Conservation (phyloP, 225 moss, liverwort and hornwort species). For the Rhytidiadelphus loreus region DNA sequence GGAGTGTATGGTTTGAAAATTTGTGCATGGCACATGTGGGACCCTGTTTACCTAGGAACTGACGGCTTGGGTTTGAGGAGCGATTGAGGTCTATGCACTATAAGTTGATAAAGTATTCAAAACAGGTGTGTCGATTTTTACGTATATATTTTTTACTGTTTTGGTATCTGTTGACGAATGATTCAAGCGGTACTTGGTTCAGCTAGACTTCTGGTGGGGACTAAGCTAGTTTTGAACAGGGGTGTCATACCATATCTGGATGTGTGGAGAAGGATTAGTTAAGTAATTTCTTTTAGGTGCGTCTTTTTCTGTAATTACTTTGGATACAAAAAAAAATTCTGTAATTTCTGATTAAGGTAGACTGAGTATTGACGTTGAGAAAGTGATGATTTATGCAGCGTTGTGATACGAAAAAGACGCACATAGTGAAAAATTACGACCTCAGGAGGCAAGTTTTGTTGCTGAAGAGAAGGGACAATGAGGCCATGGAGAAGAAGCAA, state of each 20-base stretch:
- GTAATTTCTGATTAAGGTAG: neutral
- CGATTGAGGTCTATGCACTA: constrained; percentile 85
- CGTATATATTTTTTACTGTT: neutral
- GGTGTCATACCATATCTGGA: neutral
- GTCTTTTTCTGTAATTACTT: neutral
- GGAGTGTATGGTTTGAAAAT: neutral
- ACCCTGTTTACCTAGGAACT: neutral
- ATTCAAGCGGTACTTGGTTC: neutral
- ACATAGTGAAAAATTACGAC: constrained; percentile 58
- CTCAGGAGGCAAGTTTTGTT: constrained; percentile 69
- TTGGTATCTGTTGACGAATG: neutral
- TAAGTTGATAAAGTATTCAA: constrained; percentile 78
- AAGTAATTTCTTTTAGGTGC: neutral
- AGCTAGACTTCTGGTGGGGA: neutral
- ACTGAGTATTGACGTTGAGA: neutral
- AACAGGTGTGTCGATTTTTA: constrained; percentile 45
- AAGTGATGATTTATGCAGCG: constrained; percentile 48
- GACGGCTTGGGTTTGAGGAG: constrained; percentile 45
- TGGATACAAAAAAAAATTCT: neutral
- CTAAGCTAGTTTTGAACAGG: neutral
- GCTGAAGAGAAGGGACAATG: constrained; percentile 73
- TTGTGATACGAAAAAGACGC: constrained; percentile 90
- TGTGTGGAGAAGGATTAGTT: neutral
- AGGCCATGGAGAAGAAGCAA: constrained; percentile 69
- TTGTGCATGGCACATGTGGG: neutral